These are phyloP conservation scores for Talaromyces sp. DNA, from an alignment of 2,329 filamentous ascomycete genomes.

Conservation along the genomic window DNA sequence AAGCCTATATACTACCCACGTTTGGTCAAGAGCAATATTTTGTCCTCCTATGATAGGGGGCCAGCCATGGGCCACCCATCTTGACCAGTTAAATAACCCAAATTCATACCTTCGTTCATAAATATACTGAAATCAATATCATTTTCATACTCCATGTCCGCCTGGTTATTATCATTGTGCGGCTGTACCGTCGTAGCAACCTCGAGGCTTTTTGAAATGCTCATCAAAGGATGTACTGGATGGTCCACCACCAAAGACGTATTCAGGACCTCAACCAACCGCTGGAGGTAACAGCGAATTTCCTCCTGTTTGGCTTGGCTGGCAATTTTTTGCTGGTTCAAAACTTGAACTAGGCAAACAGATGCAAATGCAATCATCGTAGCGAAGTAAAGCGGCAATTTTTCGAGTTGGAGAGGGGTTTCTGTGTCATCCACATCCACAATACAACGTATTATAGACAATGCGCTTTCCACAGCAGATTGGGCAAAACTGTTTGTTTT, in stretches of 20 bases:
- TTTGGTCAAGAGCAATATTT: neutral
- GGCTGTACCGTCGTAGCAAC: neutral
- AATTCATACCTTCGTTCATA: neutral
- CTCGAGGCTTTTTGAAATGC: neutral
- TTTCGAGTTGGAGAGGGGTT: constrained; percentile 1
- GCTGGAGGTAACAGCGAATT: neutral
- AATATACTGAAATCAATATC: neutral
- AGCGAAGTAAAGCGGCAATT: constrained; percentile 14
- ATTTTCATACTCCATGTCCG: neutral
- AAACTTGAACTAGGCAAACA: constrained; percentile 20
- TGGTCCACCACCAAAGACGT: neutral
- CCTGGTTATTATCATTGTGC: neutral
- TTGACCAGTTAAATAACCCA: neutral
- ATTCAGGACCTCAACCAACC: neutral
- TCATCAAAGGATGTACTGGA: neutral
- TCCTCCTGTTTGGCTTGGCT: constrained; percentile 11
- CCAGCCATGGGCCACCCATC: neutral
- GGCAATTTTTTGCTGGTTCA: constrained; percentile 39
- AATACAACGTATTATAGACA: neutral
- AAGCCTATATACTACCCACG: neutral
- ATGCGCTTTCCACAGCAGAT: neutral
- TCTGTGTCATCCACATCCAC: neutral
- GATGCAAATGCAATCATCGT: constrained; percentile 16
- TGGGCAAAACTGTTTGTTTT: neutral
- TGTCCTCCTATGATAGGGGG: neutral